Conservation (phyloP, 1,139 yeast species). For the Scheffersomyces insectosa region DNA sequence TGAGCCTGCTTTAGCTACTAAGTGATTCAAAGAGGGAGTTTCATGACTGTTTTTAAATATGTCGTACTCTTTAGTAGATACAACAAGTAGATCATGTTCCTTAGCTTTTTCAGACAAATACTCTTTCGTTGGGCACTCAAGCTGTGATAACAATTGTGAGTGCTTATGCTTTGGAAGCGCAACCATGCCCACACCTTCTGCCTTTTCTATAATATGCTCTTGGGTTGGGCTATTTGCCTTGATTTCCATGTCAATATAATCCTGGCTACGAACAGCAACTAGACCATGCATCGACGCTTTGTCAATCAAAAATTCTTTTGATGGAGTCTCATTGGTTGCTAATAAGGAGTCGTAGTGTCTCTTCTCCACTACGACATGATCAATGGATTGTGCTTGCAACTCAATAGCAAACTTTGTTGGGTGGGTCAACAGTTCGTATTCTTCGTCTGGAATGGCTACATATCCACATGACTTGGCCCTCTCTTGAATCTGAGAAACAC, state of each 20-base stretch:
- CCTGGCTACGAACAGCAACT: constrained; percentile 11
- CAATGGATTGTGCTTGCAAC: constrained; percentile 7
- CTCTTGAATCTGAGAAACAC: constrained; percentile 11
- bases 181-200: constrained; percentile 23
- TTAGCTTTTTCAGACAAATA: constrained; percentile 13
- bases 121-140: constrained; percentile 13
- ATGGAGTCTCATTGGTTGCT: constrained; percentile 7
- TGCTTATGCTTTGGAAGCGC: constrained; percentile 16
- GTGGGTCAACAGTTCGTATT: constrained; percentile 13
- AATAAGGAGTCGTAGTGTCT: constrained; percentile 6
- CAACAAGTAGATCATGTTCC: constrained; percentile 4
- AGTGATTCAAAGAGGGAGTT: constrained; percentile 19
- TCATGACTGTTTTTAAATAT: constrained; percentile 9
- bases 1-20: constrained; percentile 6
- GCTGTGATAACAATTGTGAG: constrained; percentile 9
- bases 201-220: constrained; percentile 35
- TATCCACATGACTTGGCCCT: constrained; percentile 18
- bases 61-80: constrained; percentile 10
- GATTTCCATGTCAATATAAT: constrained; percentile 20
- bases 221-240: constrained; percentile 33
- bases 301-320: constrained; percentile 12
- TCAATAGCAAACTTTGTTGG: constrained; percentile 10
- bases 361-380: constrained; percentile 10
- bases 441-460: constrained; percentile 19
- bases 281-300: constrained; percentile 18